These are phyloP conservation scores for Medicago ruthenica DNA, from an alignment of 306 rosid genomes.

Conservation along the genomic window DNA sequence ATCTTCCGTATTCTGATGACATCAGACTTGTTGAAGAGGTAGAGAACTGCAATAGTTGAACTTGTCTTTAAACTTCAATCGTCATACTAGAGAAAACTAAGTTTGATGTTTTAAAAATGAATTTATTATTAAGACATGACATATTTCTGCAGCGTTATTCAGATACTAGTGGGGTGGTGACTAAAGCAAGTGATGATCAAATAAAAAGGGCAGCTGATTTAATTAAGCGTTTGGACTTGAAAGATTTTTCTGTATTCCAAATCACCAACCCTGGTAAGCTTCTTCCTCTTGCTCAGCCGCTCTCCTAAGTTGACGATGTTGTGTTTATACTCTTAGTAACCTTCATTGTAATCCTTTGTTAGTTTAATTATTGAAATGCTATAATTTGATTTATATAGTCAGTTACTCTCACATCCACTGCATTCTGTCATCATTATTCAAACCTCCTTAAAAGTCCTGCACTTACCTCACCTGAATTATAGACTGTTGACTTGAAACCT, in stretches of 20 bases:
- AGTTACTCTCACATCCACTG: slow-evolving; percentile 11
- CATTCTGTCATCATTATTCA: slow-evolving; percentile 11
- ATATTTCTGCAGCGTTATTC: slow-evolving; percentile 63
- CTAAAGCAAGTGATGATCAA: slow-evolving; percentile 78
- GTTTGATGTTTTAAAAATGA: slow-evolving; percentile 36
- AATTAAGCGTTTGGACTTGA: slow-evolving; percentile 82
- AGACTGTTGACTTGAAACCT: slow-evolving; percentile 22
- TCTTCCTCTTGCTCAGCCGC: background rate
- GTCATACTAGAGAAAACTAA: slow-evolving; percentile 18
- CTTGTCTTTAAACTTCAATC: slow-evolving; percentile 8
- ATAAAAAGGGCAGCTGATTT: slow-evolving; percentile 70
- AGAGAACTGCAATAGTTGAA: slow-evolving; percentile 37
- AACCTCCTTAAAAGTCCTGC: slow-evolving; percentile 21
- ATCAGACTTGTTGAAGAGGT: slow-evolving; percentile 94
- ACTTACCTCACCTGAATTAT: slow-evolving; percentile 6
- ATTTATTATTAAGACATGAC: slow-evolving; percentile 33
- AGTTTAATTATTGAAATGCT: slow-evolving; percentile 8
- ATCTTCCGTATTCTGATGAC: slow-evolving; percentile 93
- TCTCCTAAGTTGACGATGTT: slow-evolving; percentile 2
- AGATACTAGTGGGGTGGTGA: slow-evolving; percentile 49
- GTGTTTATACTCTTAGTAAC: slow-evolving; percentile 3
- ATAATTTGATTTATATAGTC: slow-evolving; percentile 34
- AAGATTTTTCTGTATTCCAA: slow-evolving; percentile 82
- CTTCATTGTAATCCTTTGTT: background rate
- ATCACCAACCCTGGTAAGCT: slow-evolving; percentile 80